phyloP scores from a whole-genome alignment of 176 grass and related monocot genomes.

The Leersia perrieri region DNA sequence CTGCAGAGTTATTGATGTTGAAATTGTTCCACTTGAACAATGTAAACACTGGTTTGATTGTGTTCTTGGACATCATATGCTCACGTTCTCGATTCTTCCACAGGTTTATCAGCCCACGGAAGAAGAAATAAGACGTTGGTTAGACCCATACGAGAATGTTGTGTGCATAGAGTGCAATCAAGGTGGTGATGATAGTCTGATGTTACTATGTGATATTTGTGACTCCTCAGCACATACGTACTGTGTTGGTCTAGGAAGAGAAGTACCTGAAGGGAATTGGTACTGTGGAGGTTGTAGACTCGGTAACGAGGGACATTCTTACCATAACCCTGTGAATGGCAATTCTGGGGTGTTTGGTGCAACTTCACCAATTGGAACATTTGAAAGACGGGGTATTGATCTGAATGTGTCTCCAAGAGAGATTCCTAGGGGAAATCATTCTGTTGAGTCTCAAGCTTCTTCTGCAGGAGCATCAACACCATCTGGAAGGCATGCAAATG shows the following conservation, averaged over 20 bases:
- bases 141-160: conserved; percentile 88
- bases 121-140: conserved; percentile 86
- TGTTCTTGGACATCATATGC: background rate
- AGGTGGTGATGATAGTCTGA: conserved; percentile 84
- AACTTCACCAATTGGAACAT: conserved; percentile 22
- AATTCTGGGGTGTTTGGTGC: conserved; percentile 22
- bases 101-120: conserved; percentile 96
- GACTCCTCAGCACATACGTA: conserved; percentile 96
- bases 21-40: background rate
- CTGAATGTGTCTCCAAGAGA: conserved; percentile 79
- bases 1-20: background rate
- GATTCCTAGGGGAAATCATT: conserved; percentile 37
- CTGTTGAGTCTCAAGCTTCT: conserved; percentile 35
- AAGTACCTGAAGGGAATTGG: conserved; percentile 96
- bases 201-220: conserved; percentile 97
- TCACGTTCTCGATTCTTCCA: conserved; percentile 15
- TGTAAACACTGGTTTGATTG: background rate
- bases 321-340: conserved; percentile 13
- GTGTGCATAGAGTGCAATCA: conserved; percentile 96
- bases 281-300: conserved; percentile 87
- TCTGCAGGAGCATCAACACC: conserved; percentile 47
- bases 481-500: conserved; percentile 50
- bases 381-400: conserved; percentile 59
- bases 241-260: conserved; percentile 83
- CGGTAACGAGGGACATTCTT: conserved; percentile 37